Percentiles rank a stretch among this genome's conserved stretches.
phyloP scores from a whole-genome alignment of 1,284 basidiomycete genomes.

The Leccinum fuscescens region DNA sequence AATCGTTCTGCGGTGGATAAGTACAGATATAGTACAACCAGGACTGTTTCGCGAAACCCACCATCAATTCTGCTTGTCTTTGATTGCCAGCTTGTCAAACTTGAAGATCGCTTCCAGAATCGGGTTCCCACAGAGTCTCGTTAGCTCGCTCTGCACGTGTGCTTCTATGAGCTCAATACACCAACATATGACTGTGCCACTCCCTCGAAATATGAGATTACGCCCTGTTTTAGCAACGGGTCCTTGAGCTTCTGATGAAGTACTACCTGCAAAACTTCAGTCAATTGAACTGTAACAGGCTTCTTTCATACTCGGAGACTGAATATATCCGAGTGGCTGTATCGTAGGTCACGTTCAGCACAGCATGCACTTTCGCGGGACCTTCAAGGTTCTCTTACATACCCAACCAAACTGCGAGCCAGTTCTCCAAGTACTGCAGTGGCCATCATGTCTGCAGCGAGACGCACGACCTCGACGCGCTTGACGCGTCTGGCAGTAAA shows the following conservation, averaged over 20 bases:
- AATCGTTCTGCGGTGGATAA: no score
- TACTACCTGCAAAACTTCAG: no score
- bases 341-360: no score
- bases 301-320: no score
- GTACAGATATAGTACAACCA: background rate
- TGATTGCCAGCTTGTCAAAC: background rate
- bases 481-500: conserved; percentile 35
- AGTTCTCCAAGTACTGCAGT: no score
- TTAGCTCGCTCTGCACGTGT: background rate
- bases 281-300: no score
- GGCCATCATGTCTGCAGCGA: conserved; percentile 19
- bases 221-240: background rate
- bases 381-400: no score
- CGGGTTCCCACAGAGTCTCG: background rate
- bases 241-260: no score
- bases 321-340: no score
- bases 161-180: background rate
- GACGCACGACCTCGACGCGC: conserved; percentile 12
- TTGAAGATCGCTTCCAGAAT: background rate
- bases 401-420: no score
- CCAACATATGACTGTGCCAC: background rate
- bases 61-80: background rate
- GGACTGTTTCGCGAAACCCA: no score
- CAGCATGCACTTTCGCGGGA: background rate
- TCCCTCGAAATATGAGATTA: background rate